Evolutionary conservation across 139 green algal species (phyloP).

Genomic region (Chlorella sp.): DNA sequence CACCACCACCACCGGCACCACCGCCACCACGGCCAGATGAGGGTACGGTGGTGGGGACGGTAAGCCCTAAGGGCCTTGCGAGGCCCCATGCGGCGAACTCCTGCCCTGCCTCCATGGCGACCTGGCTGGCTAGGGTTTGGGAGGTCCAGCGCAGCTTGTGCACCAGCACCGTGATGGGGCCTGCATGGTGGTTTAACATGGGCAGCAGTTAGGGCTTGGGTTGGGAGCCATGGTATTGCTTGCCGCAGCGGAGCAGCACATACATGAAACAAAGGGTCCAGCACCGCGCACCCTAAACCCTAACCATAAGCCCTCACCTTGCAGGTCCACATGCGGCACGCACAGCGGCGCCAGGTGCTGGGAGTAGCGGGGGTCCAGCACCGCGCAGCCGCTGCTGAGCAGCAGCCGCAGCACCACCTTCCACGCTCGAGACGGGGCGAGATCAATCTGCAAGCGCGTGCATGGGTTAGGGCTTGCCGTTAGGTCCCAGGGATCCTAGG

Average conservation of each 20-base stretch:
- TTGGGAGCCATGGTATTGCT: not conserved
- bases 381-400: not conserved
- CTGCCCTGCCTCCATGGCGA: not conserved
- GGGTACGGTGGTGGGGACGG: too few relatives aligned
- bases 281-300: too few relatives aligned
- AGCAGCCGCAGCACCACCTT: not conserved
- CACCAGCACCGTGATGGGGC: not conserved
- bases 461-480: not conserved
- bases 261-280: too few relatives aligned
- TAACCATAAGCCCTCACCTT: too few relatives aligned
- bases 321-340: not conserved
- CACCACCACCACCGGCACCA: not conserved
- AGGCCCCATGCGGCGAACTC: not conserved
- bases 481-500: not conserved
- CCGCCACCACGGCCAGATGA: too few relatives aligned
- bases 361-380: not conserved
- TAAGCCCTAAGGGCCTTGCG: not conserved
- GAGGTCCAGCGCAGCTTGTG: not conserved
- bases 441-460: not conserved
- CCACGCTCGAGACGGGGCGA: not conserved
- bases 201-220: not conserved
- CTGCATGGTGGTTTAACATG: not conserved
- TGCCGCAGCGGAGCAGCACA: not conserved
- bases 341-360: not conserved
- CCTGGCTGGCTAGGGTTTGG: not conserved